Percentiles rank a stretch among this genome's conserved stretches.
Conservation (phyloP, 2,329 filamentous ascomycete genomes). For the Penicillium sp. region DNA sequence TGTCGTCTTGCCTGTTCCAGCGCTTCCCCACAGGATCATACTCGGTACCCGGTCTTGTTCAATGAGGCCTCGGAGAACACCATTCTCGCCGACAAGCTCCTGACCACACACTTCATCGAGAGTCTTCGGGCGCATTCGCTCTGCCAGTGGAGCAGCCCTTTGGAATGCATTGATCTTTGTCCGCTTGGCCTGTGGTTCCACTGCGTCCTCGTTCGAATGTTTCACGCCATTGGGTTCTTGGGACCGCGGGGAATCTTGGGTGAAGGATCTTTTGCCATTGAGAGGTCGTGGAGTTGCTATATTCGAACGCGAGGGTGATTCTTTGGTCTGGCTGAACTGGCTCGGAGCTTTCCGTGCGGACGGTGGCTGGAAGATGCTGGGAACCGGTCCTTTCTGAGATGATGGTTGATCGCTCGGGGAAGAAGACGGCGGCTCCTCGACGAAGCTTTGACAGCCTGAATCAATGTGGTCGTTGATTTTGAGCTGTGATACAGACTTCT, state of each 20-base stretch:
- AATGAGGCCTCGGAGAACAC: conserved; percentile 85
- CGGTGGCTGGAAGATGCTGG: conserved; percentile 60
- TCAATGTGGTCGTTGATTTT: conserved; percentile 93
- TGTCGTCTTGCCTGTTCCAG: conserved; percentile 60
- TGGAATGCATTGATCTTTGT: conserved; percentile 66
- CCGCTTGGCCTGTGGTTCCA: conserved; percentile 62
- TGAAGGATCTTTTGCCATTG: conserved; percentile 40
- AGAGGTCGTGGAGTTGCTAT: conserved; percentile 34
- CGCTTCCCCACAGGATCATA: conserved; percentile 80
- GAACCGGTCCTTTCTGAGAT: conserved; percentile 48
- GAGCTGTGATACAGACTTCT: conserved; percentile 54
- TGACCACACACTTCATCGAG: conserved; percentile 90
- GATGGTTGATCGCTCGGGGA: conserved; percentile 49
- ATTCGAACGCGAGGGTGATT: conserved; percentile 28
- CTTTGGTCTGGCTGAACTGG: conserved; percentile 30
- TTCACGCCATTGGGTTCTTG: conserved; percentile 30
- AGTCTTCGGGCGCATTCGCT: conserved; percentile 84
- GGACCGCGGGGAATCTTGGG: conserved; percentile 29
- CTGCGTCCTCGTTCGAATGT: conserved; percentile 30
- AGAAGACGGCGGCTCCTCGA: conserved; percentile 55
- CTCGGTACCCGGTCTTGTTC: conserved; percentile 84
- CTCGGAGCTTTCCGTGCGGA: conserved; percentile 48
- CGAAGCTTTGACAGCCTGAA: conserved; percentile 71
- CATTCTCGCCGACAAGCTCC: conserved; percentile 80
- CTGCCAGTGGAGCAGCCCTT: conserved; percentile 80